Percentiles rank a stretch among this genome's conserved stretches.
Evolutionary conservation across 23 red algal genomes (phyloP).

Genomic region (Gracilaria caudata): DNA sequence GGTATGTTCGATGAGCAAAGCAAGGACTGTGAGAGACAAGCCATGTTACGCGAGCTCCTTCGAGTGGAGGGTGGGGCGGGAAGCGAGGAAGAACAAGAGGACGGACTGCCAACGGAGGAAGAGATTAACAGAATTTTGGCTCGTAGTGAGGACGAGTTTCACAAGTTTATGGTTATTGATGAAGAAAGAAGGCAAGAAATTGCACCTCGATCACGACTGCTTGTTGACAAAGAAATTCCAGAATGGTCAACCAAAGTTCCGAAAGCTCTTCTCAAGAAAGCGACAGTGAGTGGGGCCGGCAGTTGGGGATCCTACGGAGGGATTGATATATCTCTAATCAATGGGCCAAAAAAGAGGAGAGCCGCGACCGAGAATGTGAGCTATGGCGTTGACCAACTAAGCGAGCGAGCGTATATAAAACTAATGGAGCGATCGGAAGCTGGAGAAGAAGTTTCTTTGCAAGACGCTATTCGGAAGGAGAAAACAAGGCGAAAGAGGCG

Average conservation of each 20-base stretch:
- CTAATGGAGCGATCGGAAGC: conserved; percentile 65
- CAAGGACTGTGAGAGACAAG: conserved; percentile 92
- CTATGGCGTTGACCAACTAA: conserved; percentile 67
- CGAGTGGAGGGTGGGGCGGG: conserved; percentile 68
- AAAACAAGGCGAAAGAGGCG: conserved; percentile 31
- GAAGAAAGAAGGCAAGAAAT: conserved; percentile 77
- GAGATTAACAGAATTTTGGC: conserved; percentile 94
- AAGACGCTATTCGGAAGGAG: conserved; percentile 36
- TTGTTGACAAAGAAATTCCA: conserved; percentile 85
- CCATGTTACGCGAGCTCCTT: conserved; percentile 87
- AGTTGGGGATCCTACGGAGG: conserved; percentile 36
- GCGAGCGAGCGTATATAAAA: conserved; percentile 62
- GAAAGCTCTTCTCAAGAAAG: conserved; percentile 57
- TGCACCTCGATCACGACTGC: conserved; percentile 6
- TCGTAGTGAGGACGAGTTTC: conserved; percentile 86
- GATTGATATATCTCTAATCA: conserved; percentile 41
- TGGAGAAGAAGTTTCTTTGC: conserved; percentile 49
- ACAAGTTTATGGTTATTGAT: conserved; percentile 86
- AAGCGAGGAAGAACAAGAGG: conserved; percentile 89
- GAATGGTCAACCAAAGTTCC: conserved; percentile 75
- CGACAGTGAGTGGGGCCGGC: conserved; percentile 44
- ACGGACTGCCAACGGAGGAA: conserved; percentile 82
- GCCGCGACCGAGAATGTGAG: conserved; percentile 63
- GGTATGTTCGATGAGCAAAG: conserved; percentile 98
- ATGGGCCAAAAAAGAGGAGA: conserved; percentile 56